Conservation (phyloP, 2,329 filamentous ascomycete genomes). For the Hymenoscyphus fraxineus region DNA sequence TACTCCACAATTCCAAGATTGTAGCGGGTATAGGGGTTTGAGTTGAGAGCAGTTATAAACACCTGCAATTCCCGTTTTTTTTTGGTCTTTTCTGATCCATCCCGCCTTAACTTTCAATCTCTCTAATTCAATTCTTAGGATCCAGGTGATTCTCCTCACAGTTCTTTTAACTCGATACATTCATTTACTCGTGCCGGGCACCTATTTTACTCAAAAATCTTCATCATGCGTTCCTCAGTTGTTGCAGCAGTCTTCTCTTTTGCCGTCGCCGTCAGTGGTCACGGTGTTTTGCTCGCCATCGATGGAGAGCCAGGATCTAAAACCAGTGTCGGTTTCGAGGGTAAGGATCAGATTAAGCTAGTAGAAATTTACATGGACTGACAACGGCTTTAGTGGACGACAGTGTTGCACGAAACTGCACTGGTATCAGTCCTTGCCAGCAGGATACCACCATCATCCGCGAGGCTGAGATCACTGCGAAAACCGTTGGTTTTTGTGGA, state of each 20-base stretch:
- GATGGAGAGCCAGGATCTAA: constrained; percentile 46
- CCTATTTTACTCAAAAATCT: constrained; percentile 20
- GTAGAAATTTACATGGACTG: background rate
- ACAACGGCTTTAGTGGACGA: constrained; percentile 43
- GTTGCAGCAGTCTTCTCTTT: constrained; percentile 37
- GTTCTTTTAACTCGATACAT: constrained; percentile 28
- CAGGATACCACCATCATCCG: constrained; percentile 62
- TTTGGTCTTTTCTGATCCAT: constrained; percentile 17
- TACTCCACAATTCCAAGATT: background rate
- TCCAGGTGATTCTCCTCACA: constrained; percentile 28
- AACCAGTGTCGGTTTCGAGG: constrained; percentile 42
- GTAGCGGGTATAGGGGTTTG: constrained; percentile 4
- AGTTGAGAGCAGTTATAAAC: background rate
- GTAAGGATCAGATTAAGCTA: constrained; percentile 28
- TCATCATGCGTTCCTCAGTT: constrained; percentile 38
- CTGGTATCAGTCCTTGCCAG: constrained; percentile 61
- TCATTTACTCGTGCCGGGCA: constrained; percentile 35
- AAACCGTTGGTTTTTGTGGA: constrained; percentile 57
- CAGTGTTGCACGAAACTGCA: constrained; percentile 58
- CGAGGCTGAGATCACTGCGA: constrained; percentile 49
- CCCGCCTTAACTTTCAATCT: constrained; percentile 20
- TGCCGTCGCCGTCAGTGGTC: constrained; percentile 38
- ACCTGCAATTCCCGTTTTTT: constrained; percentile 6
- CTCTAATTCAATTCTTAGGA: constrained; percentile 24
- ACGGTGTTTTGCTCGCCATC: constrained; percentile 46